phyloP scores from a whole-genome alignment of 306 rosid species.

The Rubus parviflorus region DNA sequence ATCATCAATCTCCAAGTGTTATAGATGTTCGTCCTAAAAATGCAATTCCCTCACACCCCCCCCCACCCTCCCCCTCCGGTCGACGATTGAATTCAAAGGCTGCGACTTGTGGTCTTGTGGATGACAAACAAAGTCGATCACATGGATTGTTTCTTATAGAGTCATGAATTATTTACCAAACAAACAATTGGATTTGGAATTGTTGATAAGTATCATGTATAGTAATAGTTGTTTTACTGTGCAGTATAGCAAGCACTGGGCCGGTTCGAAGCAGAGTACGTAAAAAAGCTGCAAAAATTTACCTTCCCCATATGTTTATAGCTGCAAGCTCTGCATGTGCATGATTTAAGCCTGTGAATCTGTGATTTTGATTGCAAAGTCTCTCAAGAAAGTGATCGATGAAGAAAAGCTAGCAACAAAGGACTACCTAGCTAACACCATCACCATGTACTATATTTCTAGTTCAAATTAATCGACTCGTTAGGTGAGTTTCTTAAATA shows the following conservation, averaged over 20 bases:
- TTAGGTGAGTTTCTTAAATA: not conserved
- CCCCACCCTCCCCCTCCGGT: too few relatives aligned
- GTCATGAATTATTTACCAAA: too few relatives aligned
- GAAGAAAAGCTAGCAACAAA: not conserved
- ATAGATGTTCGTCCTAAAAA: too few relatives aligned
- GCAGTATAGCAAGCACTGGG: not conserved
- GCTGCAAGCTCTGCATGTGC: not conserved
- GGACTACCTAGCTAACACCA: not conserved
- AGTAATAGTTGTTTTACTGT: too few relatives aligned
- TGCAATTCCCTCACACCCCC: too few relatives aligned
- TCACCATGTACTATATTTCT: not conserved
- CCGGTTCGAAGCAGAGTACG: conserved; percentile 25
- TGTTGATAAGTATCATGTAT: not conserved
- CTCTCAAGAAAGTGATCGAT: not conserved
- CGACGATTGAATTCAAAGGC: too few relatives aligned
- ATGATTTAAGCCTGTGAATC: conserved; percentile 16
- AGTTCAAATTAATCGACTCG: not conserved
- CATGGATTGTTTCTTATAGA: too few relatives aligned
- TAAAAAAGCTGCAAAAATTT: conserved; percentile 43
- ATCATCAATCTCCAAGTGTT: too few relatives aligned
- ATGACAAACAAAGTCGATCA: too few relatives aligned
- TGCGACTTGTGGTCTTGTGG: too few relatives aligned
- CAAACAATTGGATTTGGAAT: not conserved
- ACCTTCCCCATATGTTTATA: conserved; percentile 48
- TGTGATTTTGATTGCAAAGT: not conserved